Base-by-base conservation (phyloP, 352 stramenopile genomes). In the Thalassiosira mediterranea region DNA sequence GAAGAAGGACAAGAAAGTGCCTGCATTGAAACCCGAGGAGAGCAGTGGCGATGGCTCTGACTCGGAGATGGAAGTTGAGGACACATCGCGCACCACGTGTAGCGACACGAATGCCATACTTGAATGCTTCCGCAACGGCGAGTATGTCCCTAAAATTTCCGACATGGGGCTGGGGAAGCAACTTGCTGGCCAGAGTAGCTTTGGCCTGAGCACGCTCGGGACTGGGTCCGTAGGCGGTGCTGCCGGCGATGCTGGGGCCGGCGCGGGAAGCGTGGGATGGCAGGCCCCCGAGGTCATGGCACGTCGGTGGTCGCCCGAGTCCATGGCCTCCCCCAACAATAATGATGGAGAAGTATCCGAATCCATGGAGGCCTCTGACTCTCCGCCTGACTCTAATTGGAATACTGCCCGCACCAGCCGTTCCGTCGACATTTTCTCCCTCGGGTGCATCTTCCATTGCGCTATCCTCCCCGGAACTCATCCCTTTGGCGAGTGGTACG, bases 151-250 rank as follows among this genome's bases (percentile, higher is more conserved):
- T 17, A 96, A 96, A 59, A 96, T 96, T 62, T 93, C 78, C 42
- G 92, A 96, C 62, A 96, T 96, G 93, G 92, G 93, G 2, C 72
- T 96, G 4, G 91, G 91, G 19, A 96, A 96, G 70, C 91, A 95
- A 52, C 68, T 96, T 4, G 62, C 77, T 23, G 84, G 87, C 23
- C 87, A 91, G 65, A 91, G 83, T 52, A 93, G 89, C 64, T 91
- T 92, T 70, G 88, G 89, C 52, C 78, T 86, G 21, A 90, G 84
- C 32, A 81, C 79, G n/a, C 47, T 89, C 44, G 82, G 61, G 25
- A 87, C 72, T 52, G 75, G 77, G 34, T 90, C 81, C 10, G 69
- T 85, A 34, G 64, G 70, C 40, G 72, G 65, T 13, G 72, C 59
- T 37, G 67, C 58, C 56, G 71, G 68, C 23, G 76, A 76, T 42